These are phyloP conservation scores for Plasmopara viticola DNA, from an alignment of 352 stramenopile genomes.

Conservation along the genomic window DNA sequence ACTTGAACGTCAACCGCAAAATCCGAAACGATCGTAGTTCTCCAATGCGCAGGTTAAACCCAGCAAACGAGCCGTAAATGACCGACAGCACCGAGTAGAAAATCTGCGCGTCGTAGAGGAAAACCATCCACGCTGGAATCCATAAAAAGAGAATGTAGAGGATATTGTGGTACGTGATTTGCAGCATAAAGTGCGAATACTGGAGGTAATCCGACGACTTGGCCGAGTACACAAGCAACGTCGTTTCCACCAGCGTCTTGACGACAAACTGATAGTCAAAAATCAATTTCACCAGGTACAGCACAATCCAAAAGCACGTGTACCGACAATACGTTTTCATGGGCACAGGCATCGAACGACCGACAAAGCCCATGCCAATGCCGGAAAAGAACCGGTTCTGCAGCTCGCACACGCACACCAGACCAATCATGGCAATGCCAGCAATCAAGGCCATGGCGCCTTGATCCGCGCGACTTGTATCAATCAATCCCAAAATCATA, in stretches of 20 bases:
- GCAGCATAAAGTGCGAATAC: slow-evolving; percentile 83
- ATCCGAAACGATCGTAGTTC: slow-evolving; percentile 82
- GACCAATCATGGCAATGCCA: slow-evolving; percentile 49
- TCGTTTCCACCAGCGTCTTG: slow-evolving; percentile 78
- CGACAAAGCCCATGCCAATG: slow-evolving; percentile 71
- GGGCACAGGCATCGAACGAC: slow-evolving; percentile 66
- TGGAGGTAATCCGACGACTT: slow-evolving; percentile 59
- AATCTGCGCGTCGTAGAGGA: slow-evolving; percentile 82
- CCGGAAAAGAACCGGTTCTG: slow-evolving; percentile 66
- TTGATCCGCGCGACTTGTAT: slow-evolving; percentile 29
- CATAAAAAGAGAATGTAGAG: slow-evolving; percentile 75
- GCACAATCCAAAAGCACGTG: slow-evolving; percentile 74
- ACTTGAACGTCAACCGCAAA: slow-evolving; percentile 78
- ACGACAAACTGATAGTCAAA: slow-evolving; percentile 85
- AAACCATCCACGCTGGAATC: slow-evolving; percentile 80
- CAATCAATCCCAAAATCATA: slow-evolving; percentile 50
- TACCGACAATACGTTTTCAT: slow-evolving; percentile 74
- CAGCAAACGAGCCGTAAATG: slow-evolving; percentile 69
- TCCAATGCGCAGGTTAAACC: slow-evolving; percentile 80
- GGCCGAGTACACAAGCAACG: slow-evolving; percentile 74
- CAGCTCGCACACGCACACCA: slow-evolving; percentile 61
- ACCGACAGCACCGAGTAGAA: slow-evolving; percentile 80
- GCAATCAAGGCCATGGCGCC: slow-evolving; percentile 30
- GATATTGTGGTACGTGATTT: slow-evolving; percentile 73
- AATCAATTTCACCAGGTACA: slow-evolving; percentile 73